These are phyloP conservation scores for Populus ilicifolia DNA, from an alignment of 345 rosid species.

Conservation along the genomic window DNA sequence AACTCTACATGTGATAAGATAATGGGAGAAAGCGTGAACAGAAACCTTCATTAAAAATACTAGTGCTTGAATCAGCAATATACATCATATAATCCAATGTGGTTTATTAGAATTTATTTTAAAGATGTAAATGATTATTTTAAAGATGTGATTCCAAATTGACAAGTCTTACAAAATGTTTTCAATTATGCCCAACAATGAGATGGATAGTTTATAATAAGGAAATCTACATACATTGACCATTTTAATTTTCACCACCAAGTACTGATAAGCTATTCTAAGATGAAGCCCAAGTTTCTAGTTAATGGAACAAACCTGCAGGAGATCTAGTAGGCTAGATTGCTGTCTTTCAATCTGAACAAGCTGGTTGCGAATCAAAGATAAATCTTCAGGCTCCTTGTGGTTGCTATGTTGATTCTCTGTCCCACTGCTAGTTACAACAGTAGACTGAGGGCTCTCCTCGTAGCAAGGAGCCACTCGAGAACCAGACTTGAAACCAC, in stretches of 20 bases:
- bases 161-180: not conserved
- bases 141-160: not conserved
- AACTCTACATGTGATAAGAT: slow-evolving; percentile 45
- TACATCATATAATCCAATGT: not conserved
- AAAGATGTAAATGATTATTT: too few relatives aligned
- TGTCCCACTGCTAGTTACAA: slow-evolving; percentile 32
- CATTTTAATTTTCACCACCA: not conserved
- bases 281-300: slow-evolving; percentile 10
- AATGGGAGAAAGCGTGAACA: slow-evolving; percentile 8
- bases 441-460: slow-evolving; percentile 35
- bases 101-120: not conserved
- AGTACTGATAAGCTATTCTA: not conserved
- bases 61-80: not conserved
- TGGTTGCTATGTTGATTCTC: slow-evolving; percentile 57
- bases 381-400: slow-evolving; percentile 67
- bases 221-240: not conserved
- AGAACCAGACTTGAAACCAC: slow-evolving; percentile 52
- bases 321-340: slow-evolving; percentile 77
- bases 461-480: slow-evolving; percentile 49
- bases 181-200: not conserved
- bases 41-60: slow-evolving; percentile 5
- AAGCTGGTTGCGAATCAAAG: slow-evolving; percentile 75
- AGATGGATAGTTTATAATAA: not conserved
- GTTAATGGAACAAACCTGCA: slow-evolving; percentile 59
- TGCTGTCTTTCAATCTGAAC: slow-evolving; percentile 93